A percentile compares a stretch with the other conserved stretches of the same genome.
These are phyloP conservation scores for Podospora fimiseda DNA, from an alignment of 495 filamentous ascomycete genomes.

Conservation along the genomic window DNA sequence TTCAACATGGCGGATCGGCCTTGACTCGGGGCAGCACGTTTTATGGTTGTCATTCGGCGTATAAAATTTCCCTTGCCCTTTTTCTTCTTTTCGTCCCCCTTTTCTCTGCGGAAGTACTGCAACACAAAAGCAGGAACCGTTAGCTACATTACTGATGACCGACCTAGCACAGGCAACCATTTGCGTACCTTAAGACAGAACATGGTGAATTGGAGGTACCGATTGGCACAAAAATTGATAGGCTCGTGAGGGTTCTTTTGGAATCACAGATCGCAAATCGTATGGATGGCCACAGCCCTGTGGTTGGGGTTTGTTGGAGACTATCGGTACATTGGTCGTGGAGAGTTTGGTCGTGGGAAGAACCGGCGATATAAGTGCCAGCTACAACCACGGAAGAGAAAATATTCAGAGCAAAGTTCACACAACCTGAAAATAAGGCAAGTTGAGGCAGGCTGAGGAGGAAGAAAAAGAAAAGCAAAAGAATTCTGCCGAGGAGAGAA, in stretches of 20 bases:
- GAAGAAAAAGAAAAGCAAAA: not conserved
- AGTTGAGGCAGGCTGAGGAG: no score
- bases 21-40: slow-evolving; percentile 17
- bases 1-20: slow-evolving; percentile 16
- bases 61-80: slow-evolving; percentile 22
- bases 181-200: slow-evolving; percentile 17
- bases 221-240: slow-evolving; percentile 9
- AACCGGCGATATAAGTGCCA: not conserved
- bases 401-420: no score
- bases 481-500: not conserved
- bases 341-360: not conserved
- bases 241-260: not conserved
- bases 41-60: slow-evolving; percentile 26
- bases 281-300: slow-evolving; percentile 4
- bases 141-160: slow-evolving; percentile 1
- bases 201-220: slow-evolving; percentile 7
- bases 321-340: slow-evolving; percentile 7
- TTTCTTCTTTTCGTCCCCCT: slow-evolving; percentile 12
- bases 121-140: not conserved
- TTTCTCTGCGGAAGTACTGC: not conserved
- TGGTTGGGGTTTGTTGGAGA: not conserved
- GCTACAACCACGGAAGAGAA: not conserved
- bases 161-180: not conserved
- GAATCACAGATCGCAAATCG: not conserved
- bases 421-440: no score